Base-by-base conservation (phyloP, 1,139 yeast species). In the Protomyces gravidus region DNA sequence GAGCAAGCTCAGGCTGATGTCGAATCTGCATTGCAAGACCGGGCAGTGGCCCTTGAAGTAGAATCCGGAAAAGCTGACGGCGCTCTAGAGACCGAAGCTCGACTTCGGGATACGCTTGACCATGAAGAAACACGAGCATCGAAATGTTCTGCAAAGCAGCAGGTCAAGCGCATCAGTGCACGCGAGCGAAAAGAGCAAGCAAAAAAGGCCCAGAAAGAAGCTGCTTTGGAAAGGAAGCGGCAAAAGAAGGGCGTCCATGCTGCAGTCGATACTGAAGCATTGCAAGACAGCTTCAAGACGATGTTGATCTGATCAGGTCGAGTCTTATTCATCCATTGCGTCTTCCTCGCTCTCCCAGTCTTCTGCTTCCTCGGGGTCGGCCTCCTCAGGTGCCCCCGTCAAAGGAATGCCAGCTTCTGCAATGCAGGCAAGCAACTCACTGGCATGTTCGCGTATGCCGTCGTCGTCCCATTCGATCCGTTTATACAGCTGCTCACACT, bases 371-470 rank as follows among this genome's bases (percentile, higher is more conserved):
- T 45, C 48, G 13, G 17, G 47, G 5, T 17, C 52, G 26, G 27
- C 52, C 21, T 47, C 53, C 15, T 42, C 59, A 4, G 26, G 23
- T 4, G 45, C 58, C 32, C 56, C 59, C 45, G 21, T 25, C 32
- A 28, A 21, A 3, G 45, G 40, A 27, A 62, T 42, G 23, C 56
- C 51, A 21, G 59, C 50, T 19, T 47, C 60, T n/a, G 46, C 36
- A 33, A 59, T 55, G 23, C 40, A 28, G 15, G 36, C 59, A 17
- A 61, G 33, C 11, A 63, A 45, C 28, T 59, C 64, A 9, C 59
- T 51, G 5, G 57, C 63, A 36, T 61, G 62, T 19, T 57, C 60
- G 6, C 46, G 36, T n/a, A 63, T 42, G n/a, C 55, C 55, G 27
- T 50, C 62, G 26, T 60, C 62, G 25, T 60, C 59, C 61, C 61